Evolutionary conservation across 2,329 filamentous ascomycete species (phyloP), one percentile per base, ranked within the genome.

Genomic region (Nemania sp.): DNA sequence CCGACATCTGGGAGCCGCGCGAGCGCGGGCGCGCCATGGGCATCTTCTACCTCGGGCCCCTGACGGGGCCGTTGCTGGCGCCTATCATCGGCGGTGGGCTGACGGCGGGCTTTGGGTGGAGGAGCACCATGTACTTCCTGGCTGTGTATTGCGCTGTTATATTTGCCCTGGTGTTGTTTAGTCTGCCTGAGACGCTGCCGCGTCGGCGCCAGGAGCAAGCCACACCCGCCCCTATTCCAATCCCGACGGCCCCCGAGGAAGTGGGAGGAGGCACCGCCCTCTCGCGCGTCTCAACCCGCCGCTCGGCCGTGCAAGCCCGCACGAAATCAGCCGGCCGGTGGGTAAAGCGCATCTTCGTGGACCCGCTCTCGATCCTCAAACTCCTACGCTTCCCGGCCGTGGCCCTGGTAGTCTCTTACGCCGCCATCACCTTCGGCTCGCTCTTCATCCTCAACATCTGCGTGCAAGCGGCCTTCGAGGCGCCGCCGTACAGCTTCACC

Each of bases 1-100:
- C 93, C 52, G 93, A 96, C 76, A 84, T 95, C 13, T 97, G 92
- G 90, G 90, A 93, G 70, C 80, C 89, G 0, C 85, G 82, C 56
- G 90, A 95, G 77, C 84, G 93, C 57, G 93, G 93, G 2, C 83
- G 82, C 18, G 93, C 93, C n/a, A 96, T 96, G 92, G 88, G 91
- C 45, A 81, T 92, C 47, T 96, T 95, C 79, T 96, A 94, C 73
- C 84, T 96, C 0, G 93, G 93, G 0, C 93, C 93, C 0, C 80
- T 96, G 8, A 86, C 89, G 56, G 93, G 92, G 0, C 93, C 93
- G 0, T 80, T 96, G 15, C 78, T 95, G 5, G 89, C 91, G 0
- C 93, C 93, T 1, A 91, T 96, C 60, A 83, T 96, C 35, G 93
- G 93, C 60, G 93, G 93, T 51, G 88, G 86, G 0, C 80, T 97